These are phyloP conservation scores for Penicillium sp. DNA, from an alignment of 2,329 filamentous ascomycete species.

Conservation along the genomic window DNA sequence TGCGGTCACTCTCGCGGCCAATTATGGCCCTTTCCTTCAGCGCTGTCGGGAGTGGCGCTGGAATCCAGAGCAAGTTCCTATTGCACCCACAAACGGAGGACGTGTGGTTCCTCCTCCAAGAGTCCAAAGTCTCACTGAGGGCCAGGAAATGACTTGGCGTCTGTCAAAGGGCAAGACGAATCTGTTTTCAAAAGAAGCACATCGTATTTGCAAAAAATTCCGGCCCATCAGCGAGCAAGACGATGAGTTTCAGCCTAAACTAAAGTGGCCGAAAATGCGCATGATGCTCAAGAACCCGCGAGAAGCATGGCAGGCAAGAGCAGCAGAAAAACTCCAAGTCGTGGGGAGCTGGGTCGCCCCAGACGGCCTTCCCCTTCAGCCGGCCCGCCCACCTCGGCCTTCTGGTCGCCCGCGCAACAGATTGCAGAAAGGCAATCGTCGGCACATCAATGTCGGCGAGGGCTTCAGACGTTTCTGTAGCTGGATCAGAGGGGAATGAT, in stretches of 20 bases:
- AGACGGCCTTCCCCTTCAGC: neutral
- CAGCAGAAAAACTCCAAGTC: neutral
- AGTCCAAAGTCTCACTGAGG: constrained; percentile 19
- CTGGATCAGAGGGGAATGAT: neutral
- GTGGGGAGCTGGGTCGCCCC: neutral
- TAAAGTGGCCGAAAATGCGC: neutral
- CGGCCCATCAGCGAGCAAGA: neutral
- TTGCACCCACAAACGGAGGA: constrained; percentile 29
- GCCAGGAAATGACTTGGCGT: neutral
- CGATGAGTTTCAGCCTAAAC: neutral
- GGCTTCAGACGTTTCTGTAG: neutral
- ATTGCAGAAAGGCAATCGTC: neutral
- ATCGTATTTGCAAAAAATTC: neutral
- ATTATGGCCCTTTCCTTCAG: constrained; percentile 29
- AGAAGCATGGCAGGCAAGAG: neutral
- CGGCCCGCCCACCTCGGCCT: too few relatives aligned
- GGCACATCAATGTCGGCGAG: neutral
- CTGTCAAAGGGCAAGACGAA: neutral
- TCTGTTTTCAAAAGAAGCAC: neutral
- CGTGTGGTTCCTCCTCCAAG: constrained; percentile 30
- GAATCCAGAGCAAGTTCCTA: neutral
- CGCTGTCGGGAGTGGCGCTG: constrained; percentile 17
- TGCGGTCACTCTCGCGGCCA: constrained; percentile 34
- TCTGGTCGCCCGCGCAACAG: neutral
- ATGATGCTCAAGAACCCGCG: neutral